Evolutionary conservation across 1,139 yeast species (phyloP), one percentile per base, ranked within the genome.

Genomic region (Barnettozyma hawaiiensis): DNA sequence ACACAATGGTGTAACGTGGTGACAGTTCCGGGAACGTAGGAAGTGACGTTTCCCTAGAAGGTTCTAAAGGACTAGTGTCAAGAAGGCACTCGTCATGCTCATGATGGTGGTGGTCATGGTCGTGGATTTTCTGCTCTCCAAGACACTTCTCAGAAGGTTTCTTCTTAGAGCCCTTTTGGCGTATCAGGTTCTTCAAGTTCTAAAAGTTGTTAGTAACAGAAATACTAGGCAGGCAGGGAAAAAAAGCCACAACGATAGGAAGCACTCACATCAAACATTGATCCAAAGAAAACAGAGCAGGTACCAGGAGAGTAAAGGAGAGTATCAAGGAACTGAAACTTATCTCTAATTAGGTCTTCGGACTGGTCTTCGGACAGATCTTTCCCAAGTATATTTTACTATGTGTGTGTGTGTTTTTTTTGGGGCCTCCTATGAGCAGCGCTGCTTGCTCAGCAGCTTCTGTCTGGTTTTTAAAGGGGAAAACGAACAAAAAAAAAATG

Each of bases 1-100:
- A 53, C 4, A 60, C 27, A 15, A 67, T 47, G 24, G 50, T 50
- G 45, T 64, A 67, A 7, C 58, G 47, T 8, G 52, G 51, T 2
- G 32, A 35, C 15, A 55, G 42, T 22, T 53, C 57, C 21, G 47
- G 35, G 34, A 48, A 53, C 19, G 39, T 38, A 0, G 52, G 53
- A 6, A 46, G 29, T 37, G 16, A 34, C 15, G 20, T 28, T 18
- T 31, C 35, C 15, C 31, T 20, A 27, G 35, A 20, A 9, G 22
- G 26, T 31, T 36, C 37, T 11, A 32, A 11, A 2, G 35, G 35
- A 32, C 35, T 24, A 4, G 24, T 32, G 14, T 32, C 35, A 12
- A 32, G 35, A 19, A 32, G 24, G n/a, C 24, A 14, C 15, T 20
- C 35, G 12, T 12, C 12, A 3, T n/a, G 23, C 3, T 21, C 18